Evolutionary conservation across 148 eudicot species (phyloP), one percentile per base, ranked within the genome.

Genomic region (Silene uniflora): DNA sequence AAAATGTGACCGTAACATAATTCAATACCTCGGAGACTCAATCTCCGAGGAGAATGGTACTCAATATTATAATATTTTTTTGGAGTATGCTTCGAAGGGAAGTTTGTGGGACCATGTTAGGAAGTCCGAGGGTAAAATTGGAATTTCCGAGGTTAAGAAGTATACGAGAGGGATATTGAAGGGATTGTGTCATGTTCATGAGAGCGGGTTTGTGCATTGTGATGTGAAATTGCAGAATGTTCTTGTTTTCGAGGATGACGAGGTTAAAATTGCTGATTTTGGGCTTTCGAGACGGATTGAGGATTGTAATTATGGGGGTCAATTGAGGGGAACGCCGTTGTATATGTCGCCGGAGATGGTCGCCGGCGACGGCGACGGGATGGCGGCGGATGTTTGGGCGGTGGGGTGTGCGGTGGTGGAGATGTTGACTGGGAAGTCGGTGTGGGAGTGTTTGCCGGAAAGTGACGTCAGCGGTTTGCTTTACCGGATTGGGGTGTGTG

Each of bases 281-380:
- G 98, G 98, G 29, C 70, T 94, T 46, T 91, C 98, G 13, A 91
- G 81, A 78, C 79, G 62, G 23, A 81, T 55, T 9, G 79, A 19
- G 0, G 84, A 73, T 16, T 14, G 14, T 73, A 17, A 52, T 3
- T 13, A 3, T 0, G 84, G 85, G n/a, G 29, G 64, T 21, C 87
- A 87, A 52, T 11, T 92, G 44, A 84, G 89, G 32, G 99, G 99
- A 0, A 95, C 99, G 6, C 99, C 99, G 0, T 47, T 95, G 71
- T 95, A 85, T 39, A 95, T 92, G 99, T 83, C 99, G 83, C 99
- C 99, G 85, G 99, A 95, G 70, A 81, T 79, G 79, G 86, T 87
- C 3, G 62, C 77, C 73, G 81, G 86, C 44, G 88, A 84, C 3
- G 24, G 82, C 75, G 46, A 22, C 89, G 0, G 83, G 55, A 12